phyloP scores from a whole-genome alignment of 495 filamentous ascomycete species.

The Annulohypoxylon moriforme region DNA sequence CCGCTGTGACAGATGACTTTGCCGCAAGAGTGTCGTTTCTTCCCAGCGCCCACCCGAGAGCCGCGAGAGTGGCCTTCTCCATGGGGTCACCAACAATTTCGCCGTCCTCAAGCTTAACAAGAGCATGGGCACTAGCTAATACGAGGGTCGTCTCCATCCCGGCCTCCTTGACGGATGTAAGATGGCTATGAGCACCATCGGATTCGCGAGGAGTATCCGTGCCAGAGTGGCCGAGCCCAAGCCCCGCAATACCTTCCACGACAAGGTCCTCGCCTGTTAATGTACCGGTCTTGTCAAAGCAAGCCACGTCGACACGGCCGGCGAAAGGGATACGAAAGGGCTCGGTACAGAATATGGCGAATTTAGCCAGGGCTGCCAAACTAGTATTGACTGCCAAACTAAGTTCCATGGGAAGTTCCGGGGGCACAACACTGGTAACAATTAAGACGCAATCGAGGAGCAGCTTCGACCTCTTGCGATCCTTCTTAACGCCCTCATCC shows the following conservation, averaged over 20 bases:
- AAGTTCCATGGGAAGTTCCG: conserved; percentile 97
- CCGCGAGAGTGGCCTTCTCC: conserved; percentile 93
- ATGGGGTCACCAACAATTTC: conserved; percentile 98
- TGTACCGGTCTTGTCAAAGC: conserved; percentile 99
- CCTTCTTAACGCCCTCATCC: conserved; percentile 91
- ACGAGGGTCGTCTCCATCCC: conserved; percentile 89
- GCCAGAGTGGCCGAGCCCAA: conserved; percentile 73
- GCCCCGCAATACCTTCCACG: conserved; percentile 95
- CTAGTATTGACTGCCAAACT: conserved; percentile 99
- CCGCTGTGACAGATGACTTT: conserved; percentile 59
- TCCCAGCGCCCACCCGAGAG: conserved; percentile 91
- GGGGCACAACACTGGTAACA: conserved; percentile 95
- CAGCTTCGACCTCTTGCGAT: conserved; percentile 96
- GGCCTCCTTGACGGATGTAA: conserved; percentile 72
- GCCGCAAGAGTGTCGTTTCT: conserved; percentile 82
- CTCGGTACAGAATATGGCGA: conserved; percentile 98
- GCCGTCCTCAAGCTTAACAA: conserved; percentile 96
- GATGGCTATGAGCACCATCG: conserved; percentile 80
- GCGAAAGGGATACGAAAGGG: conserved; percentile 99
- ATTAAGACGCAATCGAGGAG: conserved; percentile 98
- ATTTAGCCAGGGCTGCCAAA: conserved; percentile 91
- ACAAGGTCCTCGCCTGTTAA: conserved; percentile 97
- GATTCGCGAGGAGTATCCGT: conserved; percentile 73
- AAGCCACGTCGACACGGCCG: conserved; percentile 94
- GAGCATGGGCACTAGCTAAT: conserved; percentile 91